These are phyloP conservation scores for Endotrypanum monterogeii DNA, from an alignment of 208 protist species.

Conservation along the genomic window DNA sequence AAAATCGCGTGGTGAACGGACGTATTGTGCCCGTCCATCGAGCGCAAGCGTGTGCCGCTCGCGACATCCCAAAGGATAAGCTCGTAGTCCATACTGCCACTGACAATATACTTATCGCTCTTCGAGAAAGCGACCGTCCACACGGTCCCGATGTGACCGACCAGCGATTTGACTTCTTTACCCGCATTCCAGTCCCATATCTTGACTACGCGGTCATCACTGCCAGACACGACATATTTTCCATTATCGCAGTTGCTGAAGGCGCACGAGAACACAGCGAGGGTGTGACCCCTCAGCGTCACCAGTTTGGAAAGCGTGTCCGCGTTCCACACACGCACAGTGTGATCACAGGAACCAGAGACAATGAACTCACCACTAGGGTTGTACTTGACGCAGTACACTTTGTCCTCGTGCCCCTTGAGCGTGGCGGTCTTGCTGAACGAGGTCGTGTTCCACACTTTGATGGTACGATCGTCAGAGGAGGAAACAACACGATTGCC, in stretches of 20 bases:
- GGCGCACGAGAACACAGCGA: constrained; percentile 83
- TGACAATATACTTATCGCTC: constrained; percentile 73
- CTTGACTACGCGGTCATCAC: constrained; percentile 83
- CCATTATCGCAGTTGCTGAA: constrained; percentile 77
- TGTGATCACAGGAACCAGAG: constrained; percentile 79
- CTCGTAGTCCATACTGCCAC: constrained; percentile 85
- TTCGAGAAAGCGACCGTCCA: constrained; percentile 80
- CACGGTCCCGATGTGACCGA: constrained; percentile 83
- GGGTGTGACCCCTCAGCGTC: constrained; percentile 70
- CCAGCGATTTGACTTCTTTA: constrained; percentile 61
- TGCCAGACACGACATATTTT: constrained; percentile 79
- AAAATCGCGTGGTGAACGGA: constrained; percentile 88
- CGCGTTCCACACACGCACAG: constrained; percentile 82
- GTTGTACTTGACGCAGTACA: constrained; percentile 91
- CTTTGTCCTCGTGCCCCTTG: constrained; percentile 95
- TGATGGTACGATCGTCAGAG: constrained; percentile 76
- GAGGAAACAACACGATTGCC: constrained; percentile 80
- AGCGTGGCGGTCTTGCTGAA: constrained; percentile 77
- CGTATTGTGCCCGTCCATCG: constrained; percentile 67
- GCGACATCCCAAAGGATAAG: constrained; percentile 75
- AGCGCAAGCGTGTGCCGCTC: constrained; percentile 54
- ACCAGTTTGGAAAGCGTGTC: constrained; percentile 57
- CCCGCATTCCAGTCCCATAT: constrained; percentile 81
- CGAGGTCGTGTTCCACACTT: constrained; percentile 77
- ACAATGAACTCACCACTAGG: constrained; percentile 90